Base-by-base conservation (phyloP, 2,329 filamentous ascomycete genomes). In the Pyricularia sp. region DNA sequence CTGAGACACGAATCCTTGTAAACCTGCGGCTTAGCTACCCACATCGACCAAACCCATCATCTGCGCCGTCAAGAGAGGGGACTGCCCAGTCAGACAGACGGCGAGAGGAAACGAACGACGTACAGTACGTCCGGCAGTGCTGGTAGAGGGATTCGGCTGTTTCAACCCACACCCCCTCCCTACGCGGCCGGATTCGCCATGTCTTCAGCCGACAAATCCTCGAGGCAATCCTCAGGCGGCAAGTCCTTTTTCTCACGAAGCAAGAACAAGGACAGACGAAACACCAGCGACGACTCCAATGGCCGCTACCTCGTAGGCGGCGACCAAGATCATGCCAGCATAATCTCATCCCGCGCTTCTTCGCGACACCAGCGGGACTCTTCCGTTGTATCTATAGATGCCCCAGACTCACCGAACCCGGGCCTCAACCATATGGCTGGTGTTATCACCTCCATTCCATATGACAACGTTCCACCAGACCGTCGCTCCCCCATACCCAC, bases 381-480 rank as follows among this genome's bases (percentile, higher is more conserved):
- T 6, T 92, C 89, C 49, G 78, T 85, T 69, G 81, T 88, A 69
- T 93, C 89, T 16, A 76, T 91, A 71, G 90, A 93, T 71, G 79
- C 84, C 67, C 84, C 86, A 62, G 78, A 81, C 68, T 84, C 86
- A 62, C 81, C 86, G 70, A 88, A 88, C 62, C 77, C 82, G 66
- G 87, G 85, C 66, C 77, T 93, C 67, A 88, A 89, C 72, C 87
- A 87, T 78, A 88, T 86, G 73, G 88, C 91, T 40, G 92, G 91
- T 66, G 85, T 93, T 66, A 91, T 96, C 72, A 91, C 91, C 40
- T 88, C 90, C 31, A 93, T 97, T 68, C 91, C 93, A 35, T 96
- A 96, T 78, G 90, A 96, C 70, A 86, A 80, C 71, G 81, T 88
- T 33, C 74, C 82, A 63, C 74, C 82, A 63, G 88, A 90, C 73